Evolutionary conservation across 768 basidiomycete genomes (phyloP), one percentile per base, ranked within the genome.

Genomic region (Calocybe gangraenosa): DNA sequence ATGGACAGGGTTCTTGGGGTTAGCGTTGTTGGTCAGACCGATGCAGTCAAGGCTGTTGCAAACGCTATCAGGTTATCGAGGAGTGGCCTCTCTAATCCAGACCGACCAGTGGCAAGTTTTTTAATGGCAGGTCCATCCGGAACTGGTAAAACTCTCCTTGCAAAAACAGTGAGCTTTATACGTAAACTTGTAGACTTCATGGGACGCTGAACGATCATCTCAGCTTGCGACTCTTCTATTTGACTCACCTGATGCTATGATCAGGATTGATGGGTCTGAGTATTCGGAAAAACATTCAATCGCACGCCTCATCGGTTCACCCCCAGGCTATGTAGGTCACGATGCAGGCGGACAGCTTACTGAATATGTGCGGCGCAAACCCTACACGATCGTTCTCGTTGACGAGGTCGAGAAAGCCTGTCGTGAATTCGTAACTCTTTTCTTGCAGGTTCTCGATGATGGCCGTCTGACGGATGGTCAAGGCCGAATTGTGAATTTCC

Each of bases 351-450:
- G 93, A 7, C 92, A 94, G 60, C 74, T 96, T 37, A 95, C 93
- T 2, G 93, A 96, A 68, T 93, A 93, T 55, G 82, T 95, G 40
- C 81, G 92, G 40, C 81, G 93, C 49, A 89, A 92, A 61, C 92
- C 92, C 1, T 96, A 94, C 62, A 81, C 78, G 47, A 91, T 92
- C 55, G 74, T 92, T 42, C 73, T 91, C 48, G 83, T 92, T 56
- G 88, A 90, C 61, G 90, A 91, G 65, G 82, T 96, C 44, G 93
- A 96, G 65, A 95, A 96, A 65, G 88, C 92, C 5, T 83, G 84
- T 51, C 81, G 81, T 33, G 75, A 76, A 56, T 76, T 78, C 40
- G 68, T 75, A 25, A 76, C 73, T 0, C 48, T 78, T 37, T 76
- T 76, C 59, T 54, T 78, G 15, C 92, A 94, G 63, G 89, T 94